phyloP scores from a whole-genome alignment of 1,139 yeast species.

The Saccharomyces hybrid region DNA sequence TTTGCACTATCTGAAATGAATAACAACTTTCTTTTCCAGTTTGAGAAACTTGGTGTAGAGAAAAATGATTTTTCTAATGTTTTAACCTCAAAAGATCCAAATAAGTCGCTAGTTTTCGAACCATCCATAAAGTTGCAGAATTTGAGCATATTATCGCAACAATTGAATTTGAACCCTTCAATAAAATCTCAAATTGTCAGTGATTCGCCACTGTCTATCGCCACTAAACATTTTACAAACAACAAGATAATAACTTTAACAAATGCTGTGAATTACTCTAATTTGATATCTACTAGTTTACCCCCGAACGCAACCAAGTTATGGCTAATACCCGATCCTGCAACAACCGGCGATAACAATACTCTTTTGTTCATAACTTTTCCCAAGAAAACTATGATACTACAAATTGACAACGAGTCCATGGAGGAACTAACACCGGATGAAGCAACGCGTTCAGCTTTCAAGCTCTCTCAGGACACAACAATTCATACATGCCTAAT shows the following conservation, averaged over 20 bases:
- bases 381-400: conserved; percentile 14
- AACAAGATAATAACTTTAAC: conserved; percentile 24
- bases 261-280: conserved; percentile 21
- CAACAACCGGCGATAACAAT: not conserved
- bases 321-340: conserved; percentile 20
- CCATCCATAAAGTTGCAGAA: conserved; percentile 42
- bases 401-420: conserved; percentile 36
- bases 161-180: conserved; percentile 53
- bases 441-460: conserved; percentile 48
- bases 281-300: conserved; percentile 22
- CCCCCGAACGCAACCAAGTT: conserved; percentile 23
- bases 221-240: conserved; percentile 24
- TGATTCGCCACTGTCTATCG: conserved; percentile 22
- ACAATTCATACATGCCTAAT: conserved; percentile 69
- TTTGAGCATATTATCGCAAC: conserved; percentile 48
- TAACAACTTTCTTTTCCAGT: conserved; percentile 63
- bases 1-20: conserved; percentile 60
- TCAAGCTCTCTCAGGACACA: conserved; percentile 44
- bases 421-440: conserved; percentile 62
- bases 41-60: conserved; percentile 65
- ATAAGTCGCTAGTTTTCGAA: conserved; percentile 29
- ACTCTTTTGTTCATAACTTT: conserved; percentile 34
- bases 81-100: conserved; percentile 32
- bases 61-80: conserved; percentile 35
- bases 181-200: conserved; percentile 38